phyloP scores from a whole-genome alignment of 129 eudicot species.

The Rutidosis leptorrhynchoides region DNA sequence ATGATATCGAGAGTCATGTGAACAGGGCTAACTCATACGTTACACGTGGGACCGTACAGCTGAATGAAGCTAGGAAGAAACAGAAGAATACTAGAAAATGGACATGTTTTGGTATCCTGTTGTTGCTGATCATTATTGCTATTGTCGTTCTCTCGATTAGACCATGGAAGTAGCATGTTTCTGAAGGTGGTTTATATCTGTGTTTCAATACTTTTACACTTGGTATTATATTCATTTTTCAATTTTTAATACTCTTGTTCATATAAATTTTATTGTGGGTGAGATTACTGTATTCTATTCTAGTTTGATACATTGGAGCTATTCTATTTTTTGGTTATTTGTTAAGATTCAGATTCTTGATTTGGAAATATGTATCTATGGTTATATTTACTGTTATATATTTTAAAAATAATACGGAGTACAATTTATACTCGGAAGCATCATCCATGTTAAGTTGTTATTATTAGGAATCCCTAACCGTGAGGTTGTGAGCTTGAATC shows the following conservation, averaged over 20 bases:
- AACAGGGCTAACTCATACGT: slow-evolving; percentile 56
- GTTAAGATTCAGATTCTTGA: slow-evolving; percentile 27
- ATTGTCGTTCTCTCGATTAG: slow-evolving; percentile 32
- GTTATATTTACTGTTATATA: slow-evolving; percentile 12
- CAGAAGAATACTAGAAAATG: slow-evolving; percentile 45
- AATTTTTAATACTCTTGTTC: slow-evolving; percentile 24
- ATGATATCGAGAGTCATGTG: slow-evolving; percentile 51
- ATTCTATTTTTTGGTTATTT: slow-evolving; percentile 14
- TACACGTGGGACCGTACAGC: slow-evolving; percentile 41
- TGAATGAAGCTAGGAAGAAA: slow-evolving; percentile 40
- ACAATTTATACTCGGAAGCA: background rate
- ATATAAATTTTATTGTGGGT: slow-evolving; percentile 15
- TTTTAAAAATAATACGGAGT: slow-evolving; percentile 4
- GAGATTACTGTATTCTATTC: slow-evolving; percentile 21
- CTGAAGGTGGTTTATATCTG: background rate
- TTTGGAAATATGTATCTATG: slow-evolving; percentile 18
- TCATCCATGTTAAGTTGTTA: background rate
- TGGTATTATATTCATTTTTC: slow-evolving; percentile 17
- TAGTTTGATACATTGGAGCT: slow-evolving; percentile 19
- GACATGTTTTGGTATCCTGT: slow-evolving; percentile 40
- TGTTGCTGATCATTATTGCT: slow-evolving; percentile 36
- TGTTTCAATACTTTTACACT: slow-evolving; percentile 12
- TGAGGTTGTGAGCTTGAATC: too few species aligned
- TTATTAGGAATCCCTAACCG: background rate
- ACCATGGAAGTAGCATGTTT: slow-evolving; percentile 38